Percentiles rank a stretch among this genome's conserved stretches.
Conservation (phyloP, 2,329 filamentous ascomycete species). For the Alternaria conjuncta region DNA sequence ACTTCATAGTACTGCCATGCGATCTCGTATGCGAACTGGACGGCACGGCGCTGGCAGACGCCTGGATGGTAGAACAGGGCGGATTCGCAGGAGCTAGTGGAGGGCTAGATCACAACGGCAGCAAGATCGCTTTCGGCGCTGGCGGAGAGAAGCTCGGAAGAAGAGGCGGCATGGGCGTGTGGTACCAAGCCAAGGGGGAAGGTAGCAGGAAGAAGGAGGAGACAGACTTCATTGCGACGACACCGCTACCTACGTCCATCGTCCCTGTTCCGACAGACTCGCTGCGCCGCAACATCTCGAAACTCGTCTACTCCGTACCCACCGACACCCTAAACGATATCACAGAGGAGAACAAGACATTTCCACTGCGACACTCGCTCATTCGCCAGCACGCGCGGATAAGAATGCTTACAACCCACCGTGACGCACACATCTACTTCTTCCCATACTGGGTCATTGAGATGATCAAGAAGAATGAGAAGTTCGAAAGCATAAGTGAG, state of each 20-base stretch:
- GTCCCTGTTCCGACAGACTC: slow-evolving; percentile 68
- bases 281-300: slow-evolving; percentile 72
- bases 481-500: slow-evolving; percentile 86
- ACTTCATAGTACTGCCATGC: slow-evolving; percentile 91
- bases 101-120: slow-evolving; percentile 51
- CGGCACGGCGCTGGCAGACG: slow-evolving; percentile 80
- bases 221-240: slow-evolving; percentile 87
- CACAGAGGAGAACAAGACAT: slow-evolving; percentile 73
- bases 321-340: slow-evolving; percentile 89
- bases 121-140: slow-evolving; percentile 55
- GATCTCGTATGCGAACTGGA: slow-evolving; percentile 91
- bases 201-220: slow-evolving; percentile 86
- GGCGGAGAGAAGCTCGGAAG: slow-evolving; percentile 64
- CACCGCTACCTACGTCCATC: slow-evolving; percentile 66
- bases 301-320: slow-evolving; percentile 83
- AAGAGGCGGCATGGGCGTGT: slow-evolving; percentile 85
- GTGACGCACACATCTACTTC: slow-evolving; percentile 94
- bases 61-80: slow-evolving; percentile 87
- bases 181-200: slow-evolving; percentile 84
- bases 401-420: slow-evolving; percentile 80
- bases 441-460: slow-evolving; percentile 91
- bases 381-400: slow-evolving; percentile 76
- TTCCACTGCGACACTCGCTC: slow-evolving; percentile 78
- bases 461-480: slow-evolving; percentile 78
- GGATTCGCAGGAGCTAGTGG: slow-evolving; percentile 68